Base-by-base conservation (phyloP, 441 rosid species). In the Adansonia gregorii region DNA sequence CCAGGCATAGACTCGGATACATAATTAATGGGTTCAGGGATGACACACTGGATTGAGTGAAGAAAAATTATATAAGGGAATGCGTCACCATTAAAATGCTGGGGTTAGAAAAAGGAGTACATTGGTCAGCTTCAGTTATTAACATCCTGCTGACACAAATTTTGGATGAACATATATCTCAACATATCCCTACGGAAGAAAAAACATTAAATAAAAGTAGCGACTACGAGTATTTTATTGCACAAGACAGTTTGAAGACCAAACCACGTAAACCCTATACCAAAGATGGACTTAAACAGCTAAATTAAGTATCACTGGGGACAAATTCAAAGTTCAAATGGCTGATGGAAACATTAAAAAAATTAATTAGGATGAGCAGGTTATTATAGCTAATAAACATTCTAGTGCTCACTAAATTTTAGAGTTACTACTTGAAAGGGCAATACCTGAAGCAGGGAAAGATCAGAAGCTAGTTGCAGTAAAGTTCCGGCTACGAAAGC, bases 401-500 rank as follows among this genome's bases (percentile, higher is more conserved):
- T 0, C 5, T 39, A 43, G 27, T 39, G 20, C 22, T 43, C 22
- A 9, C 7, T 55, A n/a, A 31, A 4, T 60, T 74, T 7, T 20
- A 48, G 73, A 3, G 11, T 22, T 48, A 9, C 39, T 68, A 68
- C 58, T 49, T 49, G 8, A 27, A 48, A 63, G 19, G 10, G 67
- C 61, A 46, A 41, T 87, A 95, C 97, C 98, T 88, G 88, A 85
- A 93, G 85, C 85, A 95, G 85, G 60, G 98, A 90, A 83, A 91
- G 82, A 86, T 93, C 93, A 56, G 27, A 43, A 27, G 94, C 88
- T 69, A 95, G 88, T 68, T 92, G 90, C 1, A 85, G 81, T 74
- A 93, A 78, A 68, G 86, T 81, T 79, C 96, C 96, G 0, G 97
- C 99, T 35, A 95, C 96, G 87, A 95, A 95, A 45, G 99, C 98